Base-by-base conservation (phyloP, 495 filamentous ascomycete species). In the Penicillium silybi region DNA sequence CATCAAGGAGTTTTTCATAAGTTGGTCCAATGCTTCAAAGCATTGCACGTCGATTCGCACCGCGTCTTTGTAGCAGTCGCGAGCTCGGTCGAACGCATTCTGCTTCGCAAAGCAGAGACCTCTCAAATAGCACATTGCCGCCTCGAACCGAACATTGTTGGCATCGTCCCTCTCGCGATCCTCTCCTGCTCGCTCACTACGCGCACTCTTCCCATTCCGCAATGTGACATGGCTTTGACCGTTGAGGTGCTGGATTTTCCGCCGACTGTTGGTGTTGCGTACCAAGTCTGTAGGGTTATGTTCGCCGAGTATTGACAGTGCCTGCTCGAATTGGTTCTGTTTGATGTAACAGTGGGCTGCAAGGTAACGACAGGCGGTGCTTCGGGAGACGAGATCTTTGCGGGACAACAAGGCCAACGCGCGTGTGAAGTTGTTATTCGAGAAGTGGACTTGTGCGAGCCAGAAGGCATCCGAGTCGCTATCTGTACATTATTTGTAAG, bases 1-100 rank as follows among this genome's bases (percentile, higher is more conserved):
- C 89, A 99, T 95, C 22, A 97, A 81, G 17, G 86, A 87, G 68
- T 97, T 97, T 74, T 92, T 91, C 87, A 97, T 96, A 44, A 99
- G 79, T 68, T 96, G 90, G 52, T 96, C 92, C 62, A 97, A 97
- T 3, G 93, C 93, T 65, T 99, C 93, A 62, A 95, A 97, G 68
- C 93, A 99, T 65, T 97, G 92, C 6, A 97, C 91, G 65, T 99
- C 95, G 62, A 99, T 97, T 42, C 88, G 80, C 38, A 97, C 89
- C 6, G 93, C 93, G 59, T 95, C 89, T 72, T 96, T 97, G 77
- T 97, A 99, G 71, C 95, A 97, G 61, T 97, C 91, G 61, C 96
- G 96, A 32, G 93, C 93, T 22, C 92, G 85, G 63, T 99, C 95
- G 57, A 97, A 97, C 13, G 92, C 88, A 68, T 97, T 99, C 70